Base-by-base conservation (phyloP, 2,329 filamentous ascomycete genomes). In the Arthrobotrys pseudoclavata region DNA sequence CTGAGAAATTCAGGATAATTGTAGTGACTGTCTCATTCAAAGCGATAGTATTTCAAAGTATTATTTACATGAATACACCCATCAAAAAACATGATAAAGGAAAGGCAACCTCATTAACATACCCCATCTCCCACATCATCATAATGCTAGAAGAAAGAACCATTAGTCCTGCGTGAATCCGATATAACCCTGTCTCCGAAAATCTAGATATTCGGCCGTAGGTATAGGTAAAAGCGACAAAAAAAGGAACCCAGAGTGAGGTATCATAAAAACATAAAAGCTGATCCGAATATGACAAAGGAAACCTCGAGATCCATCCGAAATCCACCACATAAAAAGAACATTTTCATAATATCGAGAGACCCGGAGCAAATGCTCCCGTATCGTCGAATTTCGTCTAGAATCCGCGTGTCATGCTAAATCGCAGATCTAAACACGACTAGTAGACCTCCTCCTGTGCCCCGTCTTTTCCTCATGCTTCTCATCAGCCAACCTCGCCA, bases 391-490 rank as follows among this genome's bases (percentile, higher is more conserved):
- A n/a, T 42, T 7, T 34, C 37, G 60, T 55, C 37, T 37, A 69
- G 37, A 26, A 60, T 12, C 18, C 55, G 1, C 10, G 2, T 22
- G 3, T 13, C 29, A 37, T 40, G 6, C 7, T 15, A 29, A 31
- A 37, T 40, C 10, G 29, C 13, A 4, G 12, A 15, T 42, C 31
- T 70, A 77, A 37, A 71, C 74, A 20, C 67, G 34, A 52, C 61
- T 77, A 18, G 22, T 47, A 9, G 67, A 71, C 37, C 74, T 31
- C 40, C 74, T 61, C 18, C 74, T 53, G 37, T 77, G 74, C 3
- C 67, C 47, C 3, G 74, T 77, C 74, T 77, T 77, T 62, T 77
- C 74, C 26, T 77, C 74, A 45, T 77, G 67, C 48, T 67, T 67
- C 67, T 77, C 74, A 77, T 77, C 74, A 2, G 74, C 74, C 67